A percentile compares a stretch with the other conserved stretches of the same genome.
These are phyloP conservation scores for Jimgerdemannia flammicorona DNA, from an alignment of 192 early-diverging fungal species.

Conservation along the genomic window DNA sequence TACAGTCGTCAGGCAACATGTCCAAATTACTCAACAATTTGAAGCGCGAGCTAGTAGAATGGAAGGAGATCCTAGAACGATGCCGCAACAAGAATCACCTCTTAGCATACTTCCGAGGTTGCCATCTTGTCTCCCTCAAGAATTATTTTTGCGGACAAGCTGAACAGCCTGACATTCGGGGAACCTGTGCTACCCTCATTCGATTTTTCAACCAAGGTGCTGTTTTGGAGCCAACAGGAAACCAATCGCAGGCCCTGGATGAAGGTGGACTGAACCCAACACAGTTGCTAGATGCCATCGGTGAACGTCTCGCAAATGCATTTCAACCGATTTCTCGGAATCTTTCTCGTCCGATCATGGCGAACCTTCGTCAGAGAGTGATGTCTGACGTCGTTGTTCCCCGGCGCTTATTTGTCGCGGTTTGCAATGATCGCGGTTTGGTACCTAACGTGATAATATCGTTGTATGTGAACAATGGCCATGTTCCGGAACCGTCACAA, in stretches of 20 bases:
- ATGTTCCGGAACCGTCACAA: constrained; percentile 13
- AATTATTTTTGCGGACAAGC: not conserved
- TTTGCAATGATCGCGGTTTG: constrained; percentile 9
- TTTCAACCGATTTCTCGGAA: not conserved
- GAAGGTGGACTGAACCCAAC: not conserved
- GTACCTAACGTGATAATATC: constrained; percentile 21
- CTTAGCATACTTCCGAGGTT: not conserved
- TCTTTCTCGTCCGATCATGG: not conserved
- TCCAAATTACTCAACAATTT: not conserved
- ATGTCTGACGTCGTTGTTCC: constrained; percentile 12
- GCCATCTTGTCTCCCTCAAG: not conserved
- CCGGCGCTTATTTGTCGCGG: constrained; percentile 19
- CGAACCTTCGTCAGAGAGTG: not conserved
- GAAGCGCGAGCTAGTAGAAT: constrained; percentile 7
- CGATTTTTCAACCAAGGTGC: not conserved
- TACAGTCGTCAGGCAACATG: not conserved
- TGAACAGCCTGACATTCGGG: not conserved
- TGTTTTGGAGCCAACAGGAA: not conserved
- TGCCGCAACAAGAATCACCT: not conserved
- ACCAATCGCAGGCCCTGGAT: not conserved
- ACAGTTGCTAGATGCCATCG: not conserved
- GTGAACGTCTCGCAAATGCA: not conserved
- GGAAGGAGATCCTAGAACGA: constrained; percentile 2
- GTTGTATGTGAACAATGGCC: constrained; percentile 10
- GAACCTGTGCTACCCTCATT: not conserved